Conservation (phyloP, 768 basidiomycete genomes). For the Hygrocybe punicea region DNA sequence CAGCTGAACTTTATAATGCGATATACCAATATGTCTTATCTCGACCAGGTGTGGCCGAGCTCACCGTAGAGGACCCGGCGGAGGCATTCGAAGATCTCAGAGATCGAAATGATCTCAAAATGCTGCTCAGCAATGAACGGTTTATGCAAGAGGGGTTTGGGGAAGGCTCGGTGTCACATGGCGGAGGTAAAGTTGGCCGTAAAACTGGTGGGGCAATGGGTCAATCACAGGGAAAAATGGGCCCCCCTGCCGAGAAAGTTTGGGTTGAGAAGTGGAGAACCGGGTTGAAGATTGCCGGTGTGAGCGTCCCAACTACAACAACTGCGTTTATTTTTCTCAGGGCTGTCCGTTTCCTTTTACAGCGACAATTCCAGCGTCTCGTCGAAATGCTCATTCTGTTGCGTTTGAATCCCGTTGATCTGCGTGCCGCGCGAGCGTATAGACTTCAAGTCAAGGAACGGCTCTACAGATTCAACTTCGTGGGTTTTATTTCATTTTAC, state of each 20-base stretch:
- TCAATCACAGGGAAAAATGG: conserved; percentile 51
- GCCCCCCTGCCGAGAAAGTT: conserved; percentile 69
- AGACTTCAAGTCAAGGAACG: conserved; percentile 93
- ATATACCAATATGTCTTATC: conserved; percentile 75
- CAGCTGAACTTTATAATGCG: conserved; percentile 84
- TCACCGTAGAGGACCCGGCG: conserved; percentile 96
- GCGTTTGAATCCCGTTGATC: conserved; percentile 62
- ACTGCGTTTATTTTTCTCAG: conserved; percentile 1
- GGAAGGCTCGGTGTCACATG: conserved; percentile 40
- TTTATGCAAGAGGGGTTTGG: conserved; percentile 76
- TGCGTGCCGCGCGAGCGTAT: conserved; percentile 57
- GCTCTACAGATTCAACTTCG: conserved; percentile 92
- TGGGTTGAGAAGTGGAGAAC: conserved; percentile 81
- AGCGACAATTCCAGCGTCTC: conserved; percentile 93
- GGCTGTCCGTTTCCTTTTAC: conserved; percentile 7
- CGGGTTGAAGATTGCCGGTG: conserved; percentile 86
- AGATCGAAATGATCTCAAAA: conserved; percentile 84
- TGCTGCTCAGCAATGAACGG: conserved; percentile 59
- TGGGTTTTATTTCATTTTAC: conserved; percentile 38
- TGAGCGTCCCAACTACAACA: conserved; percentile 34
- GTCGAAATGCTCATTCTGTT: conserved; percentile 86
- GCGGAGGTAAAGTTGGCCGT: conserved; percentile 50
- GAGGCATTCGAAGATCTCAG: conserved; percentile 97
- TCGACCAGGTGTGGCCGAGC: conserved; percentile 71
- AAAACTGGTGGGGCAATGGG: conserved; percentile 40